Conservation (phyloP, 345 rosid species). For the Rhodamnia rubescens region DNA sequence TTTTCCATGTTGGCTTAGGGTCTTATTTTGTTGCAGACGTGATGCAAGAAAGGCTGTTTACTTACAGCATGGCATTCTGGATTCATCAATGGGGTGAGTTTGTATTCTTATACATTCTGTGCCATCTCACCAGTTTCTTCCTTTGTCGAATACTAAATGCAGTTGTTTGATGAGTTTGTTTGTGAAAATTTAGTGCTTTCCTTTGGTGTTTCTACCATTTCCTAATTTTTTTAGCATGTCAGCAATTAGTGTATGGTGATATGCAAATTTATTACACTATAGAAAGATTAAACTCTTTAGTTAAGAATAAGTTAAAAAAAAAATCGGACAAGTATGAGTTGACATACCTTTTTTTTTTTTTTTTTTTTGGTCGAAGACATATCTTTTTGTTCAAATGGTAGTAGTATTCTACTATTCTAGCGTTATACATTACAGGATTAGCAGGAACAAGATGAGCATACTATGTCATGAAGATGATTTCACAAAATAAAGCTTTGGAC, state of each 20-base stretch:
- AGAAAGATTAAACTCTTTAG: not conserved
- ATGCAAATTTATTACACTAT: not conserved
- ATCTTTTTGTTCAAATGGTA: not conserved
- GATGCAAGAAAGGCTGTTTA: slow-evolving; percentile 86
- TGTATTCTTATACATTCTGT: not conserved
- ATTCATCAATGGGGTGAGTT: slow-evolving; percentile 96
- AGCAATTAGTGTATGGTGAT: not conserved
- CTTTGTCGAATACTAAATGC: not conserved
- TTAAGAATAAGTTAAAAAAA: not conserved
- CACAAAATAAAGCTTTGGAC: not conserved
- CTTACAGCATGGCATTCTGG: slow-evolving; percentile 87
- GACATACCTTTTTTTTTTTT: not conserved
- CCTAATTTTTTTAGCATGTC: not conserved
- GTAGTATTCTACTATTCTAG: not conserved
- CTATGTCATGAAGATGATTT: not conserved
- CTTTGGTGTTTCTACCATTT: not conserved
- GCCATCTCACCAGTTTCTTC: not conserved
- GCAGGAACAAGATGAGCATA: not conserved
- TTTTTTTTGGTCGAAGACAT: not conserved
- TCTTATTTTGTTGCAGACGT: slow-evolving; percentile 41
- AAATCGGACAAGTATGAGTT: not conserved
- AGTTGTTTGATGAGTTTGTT: not conserved
- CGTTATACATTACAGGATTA: not conserved
- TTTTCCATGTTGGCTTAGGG: slow-evolving; percentile 5
- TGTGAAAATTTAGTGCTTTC: not conserved